These are phyloP conservation scores for Ophiostoma sp. DNA, from an alignment of 2,329 filamentous ascomycete genomes.

Conservation along the genomic window DNA sequence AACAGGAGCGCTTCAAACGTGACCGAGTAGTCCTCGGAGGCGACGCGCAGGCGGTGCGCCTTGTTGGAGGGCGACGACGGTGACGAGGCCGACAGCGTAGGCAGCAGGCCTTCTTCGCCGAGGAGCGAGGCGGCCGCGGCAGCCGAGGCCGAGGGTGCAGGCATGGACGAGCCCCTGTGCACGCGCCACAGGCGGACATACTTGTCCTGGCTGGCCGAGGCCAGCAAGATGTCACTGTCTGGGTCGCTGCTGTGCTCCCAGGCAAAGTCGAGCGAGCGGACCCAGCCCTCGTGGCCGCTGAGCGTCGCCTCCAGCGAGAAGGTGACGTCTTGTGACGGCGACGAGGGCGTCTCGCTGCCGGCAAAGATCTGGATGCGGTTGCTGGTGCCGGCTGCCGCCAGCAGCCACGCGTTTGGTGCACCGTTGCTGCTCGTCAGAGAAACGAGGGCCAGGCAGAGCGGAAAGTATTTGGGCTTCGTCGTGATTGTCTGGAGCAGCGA, in stretches of 20 bases:
- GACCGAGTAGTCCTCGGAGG: slow-evolving; percentile 60
- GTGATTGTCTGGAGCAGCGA: slow-evolving; percentile 67
- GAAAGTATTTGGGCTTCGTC: slow-evolving; percentile 73
- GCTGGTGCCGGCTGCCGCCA: slow-evolving; percentile 83
- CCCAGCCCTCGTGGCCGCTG: slow-evolving; percentile 89
- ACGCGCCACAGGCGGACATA: slow-evolving; percentile 93
- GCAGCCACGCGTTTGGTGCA: slow-evolving; percentile 43
- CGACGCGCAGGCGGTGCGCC: slow-evolving; percentile 66
- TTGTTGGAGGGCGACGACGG: slow-evolving; percentile 68
- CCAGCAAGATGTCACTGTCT: slow-evolving; percentile 73
- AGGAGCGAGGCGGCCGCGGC: slow-evolving; percentile 46
- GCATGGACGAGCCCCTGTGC: slow-evolving; percentile 61
- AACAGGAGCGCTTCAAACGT: slow-evolving; percentile 92
- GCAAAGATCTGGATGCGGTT: slow-evolving; percentile 76
- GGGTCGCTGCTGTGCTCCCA: slow-evolving; percentile 47
- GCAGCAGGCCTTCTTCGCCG: slow-evolving; percentile 50
- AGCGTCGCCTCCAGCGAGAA: slow-evolving; percentile 74
- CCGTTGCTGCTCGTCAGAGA: slow-evolving; percentile 61
- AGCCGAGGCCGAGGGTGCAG: slow-evolving; percentile 48
- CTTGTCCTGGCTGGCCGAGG: slow-evolving; percentile 95
- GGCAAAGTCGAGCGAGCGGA: slow-evolving; percentile 76
- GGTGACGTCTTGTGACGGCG: slow-evolving; percentile 30
- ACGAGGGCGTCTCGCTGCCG: slow-evolving; percentile 33
- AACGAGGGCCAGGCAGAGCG: slow-evolving; percentile 66
- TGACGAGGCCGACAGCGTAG: slow-evolving; percentile 49